Evolutionary conservation across 495 filamentous ascomycete genomes (phyloP).

Genomic region (Penicillium mononematosum): DNA sequence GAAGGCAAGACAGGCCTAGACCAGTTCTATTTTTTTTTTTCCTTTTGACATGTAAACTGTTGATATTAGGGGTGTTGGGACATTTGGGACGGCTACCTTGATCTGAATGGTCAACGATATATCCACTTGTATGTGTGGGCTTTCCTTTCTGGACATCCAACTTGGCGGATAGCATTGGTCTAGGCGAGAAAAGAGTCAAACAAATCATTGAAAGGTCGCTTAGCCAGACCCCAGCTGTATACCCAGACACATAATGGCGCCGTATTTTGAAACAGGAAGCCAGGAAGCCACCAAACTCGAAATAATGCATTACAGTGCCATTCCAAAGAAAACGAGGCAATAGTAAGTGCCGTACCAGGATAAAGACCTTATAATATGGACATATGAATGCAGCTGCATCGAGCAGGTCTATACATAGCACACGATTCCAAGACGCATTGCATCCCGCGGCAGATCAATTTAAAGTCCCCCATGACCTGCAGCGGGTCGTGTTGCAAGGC

Average conservation of each 20-base stretch:
- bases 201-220: background rate
- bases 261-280: slow-evolving; percentile 1
- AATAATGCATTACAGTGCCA: background rate
- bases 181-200: background rate
- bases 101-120: background rate
- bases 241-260: background rate
- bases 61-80: background rate
- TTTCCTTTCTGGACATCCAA: background rate
- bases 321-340: background rate
- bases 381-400: background rate
- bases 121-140: background rate
- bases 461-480: slow-evolving; percentile 12
- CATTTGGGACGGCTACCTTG: background rate
- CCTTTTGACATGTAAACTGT: background rate
- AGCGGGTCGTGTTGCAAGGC: slow-evolving; percentile 7
- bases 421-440: background rate
- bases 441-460: slow-evolving; percentile 17
- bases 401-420: background rate
- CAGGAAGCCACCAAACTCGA: background rate
- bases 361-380: background rate
- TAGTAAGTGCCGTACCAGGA: background rate
- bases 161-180: background rate
- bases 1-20: slow-evolving; percentile 8
- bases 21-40: background rate
- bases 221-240: background rate